These are phyloP conservation scores for Angophora floribunda DNA, from an alignment of 345 rosid species.

Conservation along the genomic window DNA sequence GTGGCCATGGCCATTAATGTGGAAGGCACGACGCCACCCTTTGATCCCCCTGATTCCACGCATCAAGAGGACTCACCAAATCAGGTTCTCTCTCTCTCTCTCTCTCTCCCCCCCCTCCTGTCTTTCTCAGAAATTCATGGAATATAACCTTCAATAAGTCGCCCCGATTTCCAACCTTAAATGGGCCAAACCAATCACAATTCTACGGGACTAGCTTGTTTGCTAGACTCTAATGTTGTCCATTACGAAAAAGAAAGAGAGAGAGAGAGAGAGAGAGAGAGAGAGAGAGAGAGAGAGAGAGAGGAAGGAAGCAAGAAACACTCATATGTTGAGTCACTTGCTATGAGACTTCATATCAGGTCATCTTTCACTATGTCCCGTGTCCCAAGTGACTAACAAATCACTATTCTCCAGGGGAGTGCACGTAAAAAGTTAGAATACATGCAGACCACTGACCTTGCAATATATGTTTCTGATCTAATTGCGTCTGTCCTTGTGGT, in stretches of 20 bases:
- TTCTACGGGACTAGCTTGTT: not conserved
- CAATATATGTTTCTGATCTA: not conserved
- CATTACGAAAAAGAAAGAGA: not conserved
- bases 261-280: not conserved
- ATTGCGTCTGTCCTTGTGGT: not conserved
- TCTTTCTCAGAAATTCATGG: not conserved
- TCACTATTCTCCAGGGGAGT: not conserved
- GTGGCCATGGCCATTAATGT: constrained; percentile 16
- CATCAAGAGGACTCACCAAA: not conserved
- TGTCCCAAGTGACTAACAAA: not conserved
- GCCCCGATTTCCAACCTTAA: not conserved
- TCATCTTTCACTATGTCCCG: not conserved
- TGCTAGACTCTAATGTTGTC: not conserved
- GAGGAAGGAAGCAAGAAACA: not conserved
- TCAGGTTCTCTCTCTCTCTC: not conserved
- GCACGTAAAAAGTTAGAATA: not conserved
- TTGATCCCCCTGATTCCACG: not conserved
- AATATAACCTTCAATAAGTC: not conserved
- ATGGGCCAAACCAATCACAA: not conserved
- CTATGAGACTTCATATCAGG: not conserved
- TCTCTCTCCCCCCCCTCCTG: not conserved
- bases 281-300: not conserved
- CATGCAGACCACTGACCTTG: not conserved
- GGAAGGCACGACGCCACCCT: not conserved
- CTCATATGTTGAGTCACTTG: not conserved